These are phyloP conservation scores for Leptodontidium sp. DNA, from an alignment of 2,329 filamentous ascomycete genomes.

Conservation along the genomic window DNA sequence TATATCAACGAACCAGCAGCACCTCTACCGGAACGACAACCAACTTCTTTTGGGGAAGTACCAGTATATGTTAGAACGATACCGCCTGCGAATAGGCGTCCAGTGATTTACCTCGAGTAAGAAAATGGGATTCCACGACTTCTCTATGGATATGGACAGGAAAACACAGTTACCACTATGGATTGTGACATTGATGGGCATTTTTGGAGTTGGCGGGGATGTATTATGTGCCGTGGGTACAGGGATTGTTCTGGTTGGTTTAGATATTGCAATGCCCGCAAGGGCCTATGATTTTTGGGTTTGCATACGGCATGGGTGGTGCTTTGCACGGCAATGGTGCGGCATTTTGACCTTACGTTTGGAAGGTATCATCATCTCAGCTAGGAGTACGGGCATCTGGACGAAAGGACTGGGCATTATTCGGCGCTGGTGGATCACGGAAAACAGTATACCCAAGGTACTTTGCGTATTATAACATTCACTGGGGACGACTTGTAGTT, in stretches of 20 bases:
- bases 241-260: background rate
- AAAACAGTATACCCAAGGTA: background rate
- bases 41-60: conserved; percentile 9
- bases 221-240: background rate
- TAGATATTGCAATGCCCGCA: too few species aligned
- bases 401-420: background rate
- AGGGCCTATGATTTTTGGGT: too few species aligned
- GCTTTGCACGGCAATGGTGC: too few species aligned
- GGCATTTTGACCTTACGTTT: background rate
- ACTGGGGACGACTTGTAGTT: background rate
- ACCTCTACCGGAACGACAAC: conserved; percentile 1
- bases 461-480: background rate
- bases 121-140: background rate
- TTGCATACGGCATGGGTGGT: conserved; percentile 1
- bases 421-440: background rate
- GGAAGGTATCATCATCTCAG: background rate
- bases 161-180: background rate
- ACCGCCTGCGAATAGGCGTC: background rate
- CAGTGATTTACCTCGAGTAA: conserved; percentile 17
- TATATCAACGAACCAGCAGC: background rate
- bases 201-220: background rate
- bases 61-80: conserved; percentile 18
- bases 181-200: background rate
- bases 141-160: background rate
- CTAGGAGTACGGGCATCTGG: background rate